Base-by-base conservation (phyloP, 169 alveolate species). In the Babesia caballi region DNA sequence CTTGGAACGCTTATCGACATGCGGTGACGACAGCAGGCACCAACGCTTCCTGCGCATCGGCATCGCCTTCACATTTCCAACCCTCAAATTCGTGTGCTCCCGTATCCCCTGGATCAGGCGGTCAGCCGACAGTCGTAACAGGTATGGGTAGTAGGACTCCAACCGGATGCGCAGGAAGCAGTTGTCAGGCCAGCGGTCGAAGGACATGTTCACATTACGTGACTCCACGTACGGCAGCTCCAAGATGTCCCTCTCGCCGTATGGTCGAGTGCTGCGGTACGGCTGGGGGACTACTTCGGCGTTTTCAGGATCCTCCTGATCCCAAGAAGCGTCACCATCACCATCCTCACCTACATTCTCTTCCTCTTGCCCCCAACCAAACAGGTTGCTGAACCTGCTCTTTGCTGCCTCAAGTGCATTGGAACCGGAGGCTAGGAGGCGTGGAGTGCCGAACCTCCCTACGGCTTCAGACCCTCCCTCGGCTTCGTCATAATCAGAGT, bases 101-200 rank as follows among this genome's bases (percentile, higher is more conserved):
- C 54, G 41, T 21, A 81, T 59, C 25, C 82, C 88, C 9, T 30
- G 23, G 35, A 56, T 70, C 19, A 81, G 35, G 27, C 84, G 42
- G 46, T 61, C 59, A 1, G 52, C 66, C 12, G 84, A 78, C 38
- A 72, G 51, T 9, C 27, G 32, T 44, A 53, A 27, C 49, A 70
- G 67, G 28, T 60, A 60, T 32, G 51, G 60, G 67, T 81, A 59
- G 33, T 69, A 53, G 12, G 84, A 81, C 50, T 25, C 65, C 56
- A 81, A 30, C 58, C 71, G 51, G 14, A 81, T 72, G 15, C 88
- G 53, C 41, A 81, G 47, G 30, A 70, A 81, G 59, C 82, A 70
- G 50, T 81, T 81, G 44, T 81, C 69, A 19, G 88, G 88, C 88
- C 88, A 81, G n/a, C 41, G 11, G 49, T 78, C 68, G 47, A 78